Percentiles rank a stretch among this genome's conserved stretches.
These are phyloP conservation scores for Balakata baccata DNA, from an alignment of 345 rosid species.

Conservation along the genomic window DNA sequence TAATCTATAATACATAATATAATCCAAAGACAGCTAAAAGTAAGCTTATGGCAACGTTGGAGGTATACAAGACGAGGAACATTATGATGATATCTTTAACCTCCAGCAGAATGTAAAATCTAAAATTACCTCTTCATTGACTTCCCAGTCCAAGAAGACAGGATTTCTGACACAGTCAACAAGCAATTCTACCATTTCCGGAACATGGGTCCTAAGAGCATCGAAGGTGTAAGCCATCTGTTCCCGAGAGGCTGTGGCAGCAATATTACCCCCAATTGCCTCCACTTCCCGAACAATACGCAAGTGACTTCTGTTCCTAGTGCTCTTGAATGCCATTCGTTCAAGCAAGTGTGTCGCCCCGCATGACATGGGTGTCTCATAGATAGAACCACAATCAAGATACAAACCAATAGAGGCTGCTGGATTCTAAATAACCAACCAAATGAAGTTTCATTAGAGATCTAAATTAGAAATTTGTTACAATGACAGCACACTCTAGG, in stretches of 20 bases:
- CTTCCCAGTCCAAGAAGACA: constrained; percentile 89
- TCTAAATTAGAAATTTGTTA: constrained; percentile 1
- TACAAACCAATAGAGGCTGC: constrained; percentile 81
- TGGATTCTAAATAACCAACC: constrained; percentile 49
- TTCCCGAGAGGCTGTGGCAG: constrained; percentile 79
- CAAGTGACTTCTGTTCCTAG: constrained; percentile 70
- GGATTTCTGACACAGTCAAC: constrained; percentile 86
- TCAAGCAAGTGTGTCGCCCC: constrained; percentile 84
- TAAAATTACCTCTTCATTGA: constrained; percentile 64
- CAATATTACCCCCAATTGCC: constrained; percentile 76
- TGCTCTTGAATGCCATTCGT: constrained; percentile 85
- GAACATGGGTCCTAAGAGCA: constrained; percentile 86
- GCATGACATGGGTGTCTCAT: constrained; percentile 61
- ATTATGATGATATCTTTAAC: not conserved
- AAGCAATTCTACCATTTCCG: constrained; percentile 87
- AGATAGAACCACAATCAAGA: constrained; percentile 64
- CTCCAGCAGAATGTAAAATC: not conserved
- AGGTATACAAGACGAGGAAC: not conserved
- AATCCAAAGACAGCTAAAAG: not conserved
- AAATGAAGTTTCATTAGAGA: constrained; percentile 9
- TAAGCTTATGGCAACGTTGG: not conserved
- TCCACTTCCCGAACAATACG: constrained; percentile 77
- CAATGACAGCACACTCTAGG: not conserved
- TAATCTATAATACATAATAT: not conserved
- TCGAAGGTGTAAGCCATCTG: constrained; percentile 83